phyloP scores from a whole-genome alignment of 345 rosid species.

The Salix purpurea region DNA sequence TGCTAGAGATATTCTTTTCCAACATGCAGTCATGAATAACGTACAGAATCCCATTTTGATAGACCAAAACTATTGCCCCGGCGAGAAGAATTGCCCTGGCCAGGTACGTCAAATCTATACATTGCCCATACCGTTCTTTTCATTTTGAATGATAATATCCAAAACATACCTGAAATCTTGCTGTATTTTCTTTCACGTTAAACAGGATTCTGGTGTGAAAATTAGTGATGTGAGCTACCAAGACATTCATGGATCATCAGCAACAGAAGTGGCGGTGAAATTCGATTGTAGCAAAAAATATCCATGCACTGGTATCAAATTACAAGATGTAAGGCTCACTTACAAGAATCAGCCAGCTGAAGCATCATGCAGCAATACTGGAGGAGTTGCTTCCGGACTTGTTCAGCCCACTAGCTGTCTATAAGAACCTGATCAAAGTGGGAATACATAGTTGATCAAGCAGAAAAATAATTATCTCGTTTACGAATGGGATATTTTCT shows the following conservation, averaged over 20 bases:
- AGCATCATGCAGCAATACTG: constrained; percentile 51
- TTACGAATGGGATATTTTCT: no score
- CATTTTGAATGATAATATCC: background rate
- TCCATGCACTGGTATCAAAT: constrained; percentile 49
- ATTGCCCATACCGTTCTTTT: no score
- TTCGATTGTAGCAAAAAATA: constrained; percentile 51
- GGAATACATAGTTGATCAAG: background rate
- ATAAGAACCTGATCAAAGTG: background rate
- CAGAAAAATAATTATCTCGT: background rate
- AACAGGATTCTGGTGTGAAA: constrained; percentile 61
- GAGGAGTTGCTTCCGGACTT: constrained; percentile 30
- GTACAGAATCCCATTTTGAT: constrained; percentile 18
- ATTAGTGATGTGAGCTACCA: constrained; percentile 58
- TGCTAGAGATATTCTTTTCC: constrained; percentile 17
- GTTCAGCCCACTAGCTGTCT: background rate
- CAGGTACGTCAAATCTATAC: constrained; percentile 1
- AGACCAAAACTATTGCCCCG: constrained; percentile 27
- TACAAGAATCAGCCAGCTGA: constrained; percentile 34
- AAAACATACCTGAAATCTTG: no score
- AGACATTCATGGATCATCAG: constrained; percentile 66
- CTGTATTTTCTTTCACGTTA: background rate
- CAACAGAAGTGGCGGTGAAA: constrained; percentile 47
- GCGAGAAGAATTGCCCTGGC: constrained; percentile 12
- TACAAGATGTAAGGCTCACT: constrained; percentile 48
- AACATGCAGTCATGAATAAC: constrained; percentile 11